phyloP scores from a whole-genome alignment of 257 asterid genomes.

The Jacaranda copaia region DNA sequence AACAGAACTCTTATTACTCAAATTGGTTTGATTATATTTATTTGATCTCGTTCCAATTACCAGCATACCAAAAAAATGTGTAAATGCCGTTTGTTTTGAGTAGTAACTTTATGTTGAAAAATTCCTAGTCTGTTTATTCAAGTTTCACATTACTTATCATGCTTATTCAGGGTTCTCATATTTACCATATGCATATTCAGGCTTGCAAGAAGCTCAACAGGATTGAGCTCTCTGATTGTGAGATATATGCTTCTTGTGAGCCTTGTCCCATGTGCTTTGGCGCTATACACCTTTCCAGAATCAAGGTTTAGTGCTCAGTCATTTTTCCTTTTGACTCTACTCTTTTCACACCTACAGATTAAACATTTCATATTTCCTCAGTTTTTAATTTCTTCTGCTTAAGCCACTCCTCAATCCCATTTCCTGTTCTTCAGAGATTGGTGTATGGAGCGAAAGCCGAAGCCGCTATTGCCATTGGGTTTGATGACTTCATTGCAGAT shows the following conservation, averaged over 20 bases:
- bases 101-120: background rate
- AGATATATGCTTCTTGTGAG: slow-evolving; percentile 96
- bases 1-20: background rate
- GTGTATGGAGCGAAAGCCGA: slow-evolving; percentile 99
- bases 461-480: slow-evolving; percentile 96
- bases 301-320: slow-evolving; percentile 57
- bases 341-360: background rate
- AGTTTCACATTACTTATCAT: slow-evolving; percentile 14
- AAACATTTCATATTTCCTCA: background rate
- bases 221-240: slow-evolving; percentile 94
- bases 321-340: background rate
- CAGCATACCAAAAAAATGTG: background rate
- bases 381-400: background rate
- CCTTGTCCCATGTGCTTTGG: slow-evolving; percentile 99
- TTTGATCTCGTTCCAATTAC: background rate
- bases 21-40: background rate
- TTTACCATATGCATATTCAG: slow-evolving; percentile 49
- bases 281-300: slow-evolving; percentile 96
- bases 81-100: background rate
- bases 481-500: slow-evolving; percentile 95
- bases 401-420: background rate
- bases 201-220: slow-evolving; percentile 95
- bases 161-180: slow-evolving; percentile 10
- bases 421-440: slow-evolving; percentile 65
- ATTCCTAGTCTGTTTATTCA: background rate